phyloP scores from a whole-genome alignment of 1,139 yeast genomes.

The Yamadazyma mexicana region DNA sequence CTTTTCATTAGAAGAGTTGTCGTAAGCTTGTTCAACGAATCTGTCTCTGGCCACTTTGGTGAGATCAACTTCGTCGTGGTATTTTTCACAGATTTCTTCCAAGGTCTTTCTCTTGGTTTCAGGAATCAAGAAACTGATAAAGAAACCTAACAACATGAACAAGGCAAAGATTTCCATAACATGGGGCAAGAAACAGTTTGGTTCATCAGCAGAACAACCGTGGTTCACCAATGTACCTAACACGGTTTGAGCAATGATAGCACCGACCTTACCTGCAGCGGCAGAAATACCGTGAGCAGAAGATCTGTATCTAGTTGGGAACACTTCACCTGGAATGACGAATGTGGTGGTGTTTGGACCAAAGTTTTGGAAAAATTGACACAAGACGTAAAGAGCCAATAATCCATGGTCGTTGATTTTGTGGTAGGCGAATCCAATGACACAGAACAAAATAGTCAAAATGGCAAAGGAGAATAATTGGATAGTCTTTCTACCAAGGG shows the following conservation, averaged over 20 bases:
- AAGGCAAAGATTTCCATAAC: slow-evolving; percentile 91
- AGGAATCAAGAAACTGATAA: slow-evolving; percentile 67
- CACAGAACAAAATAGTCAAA: slow-evolving; percentile 66
- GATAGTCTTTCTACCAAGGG: slow-evolving; percentile 77
- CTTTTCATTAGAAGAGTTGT: slow-evolving; percentile 21
- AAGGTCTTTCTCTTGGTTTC: slow-evolving; percentile 89
- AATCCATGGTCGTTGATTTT: slow-evolving; percentile 60
- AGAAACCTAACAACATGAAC: slow-evolving; percentile 80
- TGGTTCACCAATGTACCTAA: slow-evolving; percentile 82
- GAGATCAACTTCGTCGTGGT: slow-evolving; percentile 72
- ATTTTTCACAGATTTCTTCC: slow-evolving; percentile 74
- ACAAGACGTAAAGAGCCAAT: slow-evolving; percentile 70
- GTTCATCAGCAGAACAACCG: slow-evolving; percentile 59
- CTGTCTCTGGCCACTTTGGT: slow-evolving; percentile 41
- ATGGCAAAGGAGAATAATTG: slow-evolving; percentile 73
- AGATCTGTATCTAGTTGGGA: slow-evolving; percentile 97
- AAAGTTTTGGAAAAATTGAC: slow-evolving; percentile 84
- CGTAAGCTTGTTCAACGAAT: slow-evolving; percentile 32
- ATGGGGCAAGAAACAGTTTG: slow-evolving; percentile 81
- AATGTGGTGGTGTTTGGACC: slow-evolving; percentile 97
- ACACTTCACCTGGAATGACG: slow-evolving; percentile 93
- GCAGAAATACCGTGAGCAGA: slow-evolving; percentile 98
- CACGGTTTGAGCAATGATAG: slow-evolving; percentile 91
- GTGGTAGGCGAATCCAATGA: slow-evolving; percentile 79
- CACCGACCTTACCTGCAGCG: slow-evolving; percentile 94